phyloP scores from a whole-genome alignment of 805 yeast genomes.

The Monosporozyma siamensis region DNA sequence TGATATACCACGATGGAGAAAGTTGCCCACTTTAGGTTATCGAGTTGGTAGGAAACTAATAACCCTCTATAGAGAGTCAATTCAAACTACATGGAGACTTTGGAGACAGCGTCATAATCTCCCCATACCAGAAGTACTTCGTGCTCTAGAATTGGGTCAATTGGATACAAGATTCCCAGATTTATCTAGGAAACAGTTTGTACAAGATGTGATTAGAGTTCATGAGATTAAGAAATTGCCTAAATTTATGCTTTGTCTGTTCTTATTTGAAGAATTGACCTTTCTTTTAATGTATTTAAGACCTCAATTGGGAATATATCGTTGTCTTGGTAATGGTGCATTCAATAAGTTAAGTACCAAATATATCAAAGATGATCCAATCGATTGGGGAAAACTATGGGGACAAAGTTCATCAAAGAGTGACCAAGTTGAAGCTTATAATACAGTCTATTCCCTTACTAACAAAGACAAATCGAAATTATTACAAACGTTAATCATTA shows the following conservation, averaged over 20 bases:
- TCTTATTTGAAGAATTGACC: constrained; percentile 45
- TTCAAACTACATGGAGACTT: constrained; percentile 34
- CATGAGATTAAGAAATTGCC: constrained; percentile 44
- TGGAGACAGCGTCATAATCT: constrained; percentile 24
- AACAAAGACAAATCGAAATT: constrained; percentile 31
- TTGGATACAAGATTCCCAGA: neutral
- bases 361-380: neutral
- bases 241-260: constrained; percentile 37
- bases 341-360: constrained; percentile 20
- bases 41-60: constrained; percentile 39
- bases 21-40: constrained; percentile 30
- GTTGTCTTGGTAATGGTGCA: constrained; percentile 43
- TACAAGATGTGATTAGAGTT: constrained; percentile 35
- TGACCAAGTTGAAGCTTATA: constrained; percentile 13
- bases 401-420: no score
- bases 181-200: constrained; percentile 39
- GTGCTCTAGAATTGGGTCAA: neutral
- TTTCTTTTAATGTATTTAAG: constrained; percentile 43
- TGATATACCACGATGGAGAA: constrained; percentile 19
- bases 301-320: constrained; percentile 50
- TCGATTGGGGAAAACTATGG: no score
- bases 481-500: constrained; percentile 28
- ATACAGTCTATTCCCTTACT: constrained; percentile 42
- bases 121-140: constrained; percentile 10
- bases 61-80: constrained; percentile 49